Conservation (phyloP, 78 protist species). For the Goniomonas avonlea region DNA sequence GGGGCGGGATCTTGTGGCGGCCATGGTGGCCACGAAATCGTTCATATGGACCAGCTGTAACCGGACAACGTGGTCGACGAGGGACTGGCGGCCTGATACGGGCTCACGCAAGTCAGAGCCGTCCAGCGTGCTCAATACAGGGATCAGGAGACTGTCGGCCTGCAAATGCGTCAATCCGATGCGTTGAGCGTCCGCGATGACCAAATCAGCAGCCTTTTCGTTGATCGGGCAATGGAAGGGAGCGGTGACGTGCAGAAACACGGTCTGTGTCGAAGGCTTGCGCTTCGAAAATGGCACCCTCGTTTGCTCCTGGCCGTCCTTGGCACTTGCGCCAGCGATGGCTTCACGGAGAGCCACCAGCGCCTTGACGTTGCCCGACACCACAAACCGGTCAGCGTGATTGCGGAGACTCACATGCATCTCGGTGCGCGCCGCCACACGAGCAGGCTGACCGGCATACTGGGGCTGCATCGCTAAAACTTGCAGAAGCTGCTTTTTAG, state of each 20-base stretch:
- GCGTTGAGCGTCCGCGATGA: not conserved
- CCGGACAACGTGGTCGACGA: too few relatives aligned
- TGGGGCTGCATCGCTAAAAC: too few relatives aligned
- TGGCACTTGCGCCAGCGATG: not conserved
- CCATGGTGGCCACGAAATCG: too few relatives aligned
- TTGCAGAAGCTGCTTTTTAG: too few relatives aligned
- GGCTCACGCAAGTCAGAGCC: constrained; percentile 32
- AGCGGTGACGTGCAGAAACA: constrained; percentile 39
- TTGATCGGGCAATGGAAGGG: constrained; percentile 45
- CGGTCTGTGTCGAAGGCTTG: not conserved
- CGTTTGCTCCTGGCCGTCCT: constrained; percentile 28
- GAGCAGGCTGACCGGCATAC: too few relatives aligned
- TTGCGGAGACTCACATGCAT: not conserved
- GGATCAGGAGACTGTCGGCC: not conserved
- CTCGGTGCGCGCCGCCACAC: not conserved
- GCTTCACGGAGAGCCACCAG: not conserved
- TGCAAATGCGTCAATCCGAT: not conserved
- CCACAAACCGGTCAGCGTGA: constrained; percentile 22
- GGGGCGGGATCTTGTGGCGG: too few relatives aligned
- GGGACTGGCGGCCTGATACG: too few relatives aligned
- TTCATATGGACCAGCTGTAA: too few relatives aligned
- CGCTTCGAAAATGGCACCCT: constrained; percentile 48
- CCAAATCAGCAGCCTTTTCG: not conserved
- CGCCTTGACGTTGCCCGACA: not conserved
- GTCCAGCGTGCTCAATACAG: not conserved